Evolutionary conservation across 257 asterid species (phyloP).

Genomic region (Paulownia fortunei): DNA sequence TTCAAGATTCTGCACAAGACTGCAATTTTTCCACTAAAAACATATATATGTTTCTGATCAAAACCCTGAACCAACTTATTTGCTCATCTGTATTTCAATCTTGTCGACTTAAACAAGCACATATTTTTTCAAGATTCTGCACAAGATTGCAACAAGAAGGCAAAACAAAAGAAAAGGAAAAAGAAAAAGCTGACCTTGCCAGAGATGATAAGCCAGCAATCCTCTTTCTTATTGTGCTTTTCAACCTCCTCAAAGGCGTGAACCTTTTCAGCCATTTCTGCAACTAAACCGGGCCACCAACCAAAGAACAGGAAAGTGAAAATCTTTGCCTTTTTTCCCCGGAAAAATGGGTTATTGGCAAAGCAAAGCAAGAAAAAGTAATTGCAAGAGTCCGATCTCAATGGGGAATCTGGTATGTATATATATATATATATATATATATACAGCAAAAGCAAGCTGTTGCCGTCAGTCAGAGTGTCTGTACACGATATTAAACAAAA

Average conservation of each 20-base stretch:
- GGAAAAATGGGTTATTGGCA: too few species aligned
- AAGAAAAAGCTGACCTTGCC: constrained; percentile 48
- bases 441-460: too few species aligned
- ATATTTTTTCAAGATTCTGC: background rate
- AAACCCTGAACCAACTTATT: background rate
- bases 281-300: background rate
- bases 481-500: too few species aligned
- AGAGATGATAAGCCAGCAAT: constrained; percentile 70
- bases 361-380: too few species aligned
- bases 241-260: constrained; percentile 52
- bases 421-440: too few species aligned
- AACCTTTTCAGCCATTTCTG: constrained; percentile 44
- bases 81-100: too few species aligned
- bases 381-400: too few species aligned
- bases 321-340: too few species aligned
- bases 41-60: background rate
- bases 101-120: background rate
- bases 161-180: background rate
- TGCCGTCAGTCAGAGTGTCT: too few species aligned
- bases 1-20: background rate
- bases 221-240: constrained; percentile 48
- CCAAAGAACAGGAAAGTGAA: background rate
- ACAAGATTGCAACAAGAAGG: background rate
- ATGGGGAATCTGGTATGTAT: too few species aligned
- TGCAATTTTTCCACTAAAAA: background rate